These are phyloP conservation scores for Fusarium sp. DNA, from an alignment of 2,329 filamentous ascomycete genomes.

Conservation along the genomic window DNA sequence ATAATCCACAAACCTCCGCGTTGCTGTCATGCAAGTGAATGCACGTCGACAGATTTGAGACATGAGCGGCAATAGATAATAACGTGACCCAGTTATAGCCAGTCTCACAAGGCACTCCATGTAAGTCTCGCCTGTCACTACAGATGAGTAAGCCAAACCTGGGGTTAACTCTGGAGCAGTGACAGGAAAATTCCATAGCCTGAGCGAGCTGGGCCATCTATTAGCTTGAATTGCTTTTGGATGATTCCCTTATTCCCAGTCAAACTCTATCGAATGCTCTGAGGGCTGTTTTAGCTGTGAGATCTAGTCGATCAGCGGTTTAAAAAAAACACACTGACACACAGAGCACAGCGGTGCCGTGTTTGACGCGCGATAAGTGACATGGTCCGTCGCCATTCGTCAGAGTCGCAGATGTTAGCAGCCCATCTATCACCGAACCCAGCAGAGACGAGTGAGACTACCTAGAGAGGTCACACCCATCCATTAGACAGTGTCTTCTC, in stretches of 20 bases:
- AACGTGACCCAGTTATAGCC: constrained; percentile 9
- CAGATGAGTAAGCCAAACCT: background rate
- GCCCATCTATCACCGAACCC: constrained; percentile 14
- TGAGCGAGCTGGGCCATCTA: background rate
- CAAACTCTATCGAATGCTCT: background rate
- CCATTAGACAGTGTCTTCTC: constrained; percentile 9
- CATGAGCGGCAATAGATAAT: background rate
- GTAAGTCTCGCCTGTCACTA: constrained; percentile 1
- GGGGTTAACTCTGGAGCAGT: background rate
- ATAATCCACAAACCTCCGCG: constrained; percentile 9
- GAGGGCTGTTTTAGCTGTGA: background rate
- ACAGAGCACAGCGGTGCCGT: background rate
- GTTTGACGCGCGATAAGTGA: constrained; percentile 36
- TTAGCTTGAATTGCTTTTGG: background rate
- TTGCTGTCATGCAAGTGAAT: constrained; percentile 3
- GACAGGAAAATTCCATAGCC: background rate
- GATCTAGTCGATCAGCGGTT: background rate
- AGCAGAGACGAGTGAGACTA: constrained; percentile 9
- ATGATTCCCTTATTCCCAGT: background rate
- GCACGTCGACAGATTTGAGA: constrained; percentile 14
- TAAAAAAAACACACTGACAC: background rate
- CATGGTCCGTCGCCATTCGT: constrained; percentile 36
- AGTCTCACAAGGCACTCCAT: constrained; percentile 13
- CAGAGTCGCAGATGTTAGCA: constrained; percentile 18
- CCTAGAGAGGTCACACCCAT: background rate